These are phyloP conservation scores for Mortierella claussenii DNA, from an alignment of 192 early-diverging fungal genomes.

Conservation along the genomic window DNA sequence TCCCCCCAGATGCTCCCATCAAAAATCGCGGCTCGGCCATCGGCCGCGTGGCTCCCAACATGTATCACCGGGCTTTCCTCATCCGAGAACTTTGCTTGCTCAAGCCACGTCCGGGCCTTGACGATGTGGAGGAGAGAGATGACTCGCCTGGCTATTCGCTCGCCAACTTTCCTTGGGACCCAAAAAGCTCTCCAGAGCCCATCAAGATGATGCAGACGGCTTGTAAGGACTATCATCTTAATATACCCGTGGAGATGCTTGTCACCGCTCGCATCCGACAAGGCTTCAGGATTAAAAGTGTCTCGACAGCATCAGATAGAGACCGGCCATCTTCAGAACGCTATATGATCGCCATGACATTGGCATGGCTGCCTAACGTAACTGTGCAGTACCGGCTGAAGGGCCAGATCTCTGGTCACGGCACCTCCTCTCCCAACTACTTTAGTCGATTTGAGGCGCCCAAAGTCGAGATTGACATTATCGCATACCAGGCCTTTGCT, in stretches of 20 bases:
- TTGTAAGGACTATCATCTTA: slow-evolving; percentile 74
- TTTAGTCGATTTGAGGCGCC: slow-evolving; percentile 55
- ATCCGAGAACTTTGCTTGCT: slow-evolving; percentile 56
- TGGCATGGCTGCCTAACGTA: slow-evolving; percentile 81
- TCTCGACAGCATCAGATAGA: slow-evolving; percentile 59
- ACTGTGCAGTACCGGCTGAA: slow-evolving; percentile 79
- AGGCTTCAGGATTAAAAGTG: slow-evolving; percentile 72
- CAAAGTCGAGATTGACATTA: slow-evolving; percentile 61
- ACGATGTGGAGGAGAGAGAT: slow-evolving; percentile 35
- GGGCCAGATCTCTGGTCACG: slow-evolving; percentile 48
- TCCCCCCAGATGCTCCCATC: slow-evolving; percentile 9
- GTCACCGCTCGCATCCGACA: slow-evolving; percentile 75
- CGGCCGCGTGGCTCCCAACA: slow-evolving; percentile 54
- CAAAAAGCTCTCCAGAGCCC: slow-evolving; percentile 65
- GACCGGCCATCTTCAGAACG: slow-evolving; percentile 57
- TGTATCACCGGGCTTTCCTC: slow-evolving; percentile 62
- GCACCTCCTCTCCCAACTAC: slow-evolving; percentile 13
- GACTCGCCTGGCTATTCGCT: slow-evolving; percentile 40
- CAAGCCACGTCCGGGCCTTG: slow-evolving; percentile 39
- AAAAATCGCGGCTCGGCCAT: not conserved
- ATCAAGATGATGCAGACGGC: slow-evolving; percentile 69
- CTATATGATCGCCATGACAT: slow-evolving; percentile 70
- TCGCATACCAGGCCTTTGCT: slow-evolving; percentile 56
- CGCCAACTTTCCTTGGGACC: slow-evolving; percentile 75
- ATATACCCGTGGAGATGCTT: slow-evolving; percentile 66